Base-by-base conservation (phyloP, 108 stramenopile species). In the Tribonema minus region DNA sequence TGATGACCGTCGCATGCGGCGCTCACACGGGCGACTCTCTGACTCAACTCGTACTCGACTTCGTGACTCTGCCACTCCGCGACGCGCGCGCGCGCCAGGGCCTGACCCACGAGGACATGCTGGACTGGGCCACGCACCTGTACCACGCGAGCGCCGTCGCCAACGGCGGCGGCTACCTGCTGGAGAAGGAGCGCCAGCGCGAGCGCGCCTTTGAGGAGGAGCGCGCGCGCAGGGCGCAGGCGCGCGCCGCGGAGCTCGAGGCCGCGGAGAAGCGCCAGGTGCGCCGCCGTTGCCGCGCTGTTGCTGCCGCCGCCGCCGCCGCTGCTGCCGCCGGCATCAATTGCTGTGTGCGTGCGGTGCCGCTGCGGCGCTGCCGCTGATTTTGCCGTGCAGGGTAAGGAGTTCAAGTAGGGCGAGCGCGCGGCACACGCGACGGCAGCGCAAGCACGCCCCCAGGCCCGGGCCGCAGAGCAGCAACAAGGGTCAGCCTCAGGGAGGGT, bases 151-250 rank as follows among this genome's bases (percentile, higher is more conserved):
- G 73, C 59, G 73, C 81, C 12, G 61, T 84, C 20, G 83, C 83
- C 28, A 84, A 84, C 75, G 83, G 83, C 20, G 83, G 83, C 23
- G 83, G 81, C 31, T 82, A 77, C 75, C 60, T 84, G 73, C 37
- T 82, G 61, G 76, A 82, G 33, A 58, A 67, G 27, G 83, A 84
- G 60, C 31, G 80, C 1, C 61, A 65, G 28, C 61, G 39, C 46
- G 71, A 72, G 61, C n/a, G 31, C 15, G 71, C 71, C 26, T 72
- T 61, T 61, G 61, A 63, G 37, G 61, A 61, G 3, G 71, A 72
- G 32, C 7, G 61, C 5, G 46, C 46, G 37, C 61, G 71, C 61
- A 72, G 69, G 69, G 7, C 12, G 5, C 40, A 9, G 7, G 7
- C 12, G 40, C 40, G 5, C 40, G 40, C 12, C n/a, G n/a, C n/a